phyloP scores from a whole-genome alignment of 106 monocot species.

The Allium sativum region DNA sequence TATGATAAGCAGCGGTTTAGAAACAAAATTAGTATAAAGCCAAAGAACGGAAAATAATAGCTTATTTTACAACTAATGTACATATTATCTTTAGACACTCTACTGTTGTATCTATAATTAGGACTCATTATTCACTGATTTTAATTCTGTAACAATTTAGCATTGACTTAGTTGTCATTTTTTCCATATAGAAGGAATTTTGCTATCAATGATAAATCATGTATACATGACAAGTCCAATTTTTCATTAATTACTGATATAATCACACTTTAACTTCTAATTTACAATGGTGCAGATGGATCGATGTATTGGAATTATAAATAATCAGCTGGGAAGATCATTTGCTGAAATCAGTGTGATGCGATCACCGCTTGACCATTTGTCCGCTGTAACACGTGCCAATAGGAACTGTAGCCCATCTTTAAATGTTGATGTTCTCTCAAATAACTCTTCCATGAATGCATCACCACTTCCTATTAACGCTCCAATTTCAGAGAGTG shows the following conservation, averaged over 20 bases:
- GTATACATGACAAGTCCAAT: too few species aligned
- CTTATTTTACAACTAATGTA: too few species aligned
- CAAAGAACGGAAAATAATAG: too few species aligned
- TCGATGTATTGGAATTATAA: slow-evolving; percentile 56
- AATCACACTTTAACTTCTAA: neutral
- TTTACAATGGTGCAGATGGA: slow-evolving; percentile 50
- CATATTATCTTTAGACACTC: too few species aligned
- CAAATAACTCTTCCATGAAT: slow-evolving; percentile 12
- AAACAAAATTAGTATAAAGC: too few species aligned
- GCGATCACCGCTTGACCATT: slow-evolving; percentile 49
- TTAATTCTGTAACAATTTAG: too few species aligned
- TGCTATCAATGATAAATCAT: too few species aligned
- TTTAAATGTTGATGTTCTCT: slow-evolving; percentile 60
- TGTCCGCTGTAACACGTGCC: slow-evolving; percentile 45
- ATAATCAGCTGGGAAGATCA: slow-evolving; percentile 71
- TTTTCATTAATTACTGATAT: neutral
- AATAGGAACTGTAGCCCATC: slow-evolving; percentile 28
- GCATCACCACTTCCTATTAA: slow-evolving; percentile 26
- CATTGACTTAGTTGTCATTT: too few species aligned
- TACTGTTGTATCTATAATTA: too few species aligned
- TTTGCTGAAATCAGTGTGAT: slow-evolving; percentile 54
- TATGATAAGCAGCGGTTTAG: too few species aligned
- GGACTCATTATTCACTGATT: too few species aligned
- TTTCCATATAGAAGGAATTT: too few species aligned
- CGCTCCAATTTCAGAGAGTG: slow-evolving; percentile 42